Evolutionary conservation across 139 green algal species (phyloP), one percentile per base, ranked within the genome.

Genomic region (Coelastrella sp.): DNA sequence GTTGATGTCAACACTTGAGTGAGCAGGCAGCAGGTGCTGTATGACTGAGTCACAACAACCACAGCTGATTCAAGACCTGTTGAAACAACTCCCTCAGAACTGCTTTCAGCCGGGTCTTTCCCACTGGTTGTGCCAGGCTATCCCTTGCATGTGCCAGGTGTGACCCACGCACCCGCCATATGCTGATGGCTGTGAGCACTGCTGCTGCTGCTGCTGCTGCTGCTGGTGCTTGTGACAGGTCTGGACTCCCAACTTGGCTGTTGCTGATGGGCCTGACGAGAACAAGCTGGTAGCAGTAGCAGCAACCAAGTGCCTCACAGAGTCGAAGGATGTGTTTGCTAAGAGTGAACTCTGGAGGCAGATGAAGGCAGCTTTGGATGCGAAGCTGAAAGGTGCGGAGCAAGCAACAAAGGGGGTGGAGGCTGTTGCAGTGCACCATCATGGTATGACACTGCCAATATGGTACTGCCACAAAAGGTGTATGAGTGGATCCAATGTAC

Each of bases 221-320:
- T 72, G 63, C 63, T 72, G 63, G 3, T 72, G 63, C 63, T 72
- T 72, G 3, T 72, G 63, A 0, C 91, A 95, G 94, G 93, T 97
- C 56, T 98, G 96, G 96, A 86, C 96, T 57, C 94, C 94, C 63
- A 95, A 90, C 57, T 85, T 97, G 85, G 10, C 91, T 14, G 72
- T 17, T 27, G 87, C 98, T 8, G 91, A 92, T 11, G 95, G 96
- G 5, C 78, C 93, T 4, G 87, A 95, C 0, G 96, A 99, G 87
- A 85, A 94, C 84, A 99, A 99, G 94, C 92, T 99, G 25, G 91
- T 94, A 25, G 91, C 92, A 59, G 96, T 98, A 68, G 97, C 96
- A 20, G 92, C 92, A 27, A 94, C 94, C 4, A 94, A 96, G 91
- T 90, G 97, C 81, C 86, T 98, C 14, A 94, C 78, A 0, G 97